Evolutionary conservation across 805 yeast species (phyloP).

Genomic region (Ogataea thermomethanolica): DNA sequence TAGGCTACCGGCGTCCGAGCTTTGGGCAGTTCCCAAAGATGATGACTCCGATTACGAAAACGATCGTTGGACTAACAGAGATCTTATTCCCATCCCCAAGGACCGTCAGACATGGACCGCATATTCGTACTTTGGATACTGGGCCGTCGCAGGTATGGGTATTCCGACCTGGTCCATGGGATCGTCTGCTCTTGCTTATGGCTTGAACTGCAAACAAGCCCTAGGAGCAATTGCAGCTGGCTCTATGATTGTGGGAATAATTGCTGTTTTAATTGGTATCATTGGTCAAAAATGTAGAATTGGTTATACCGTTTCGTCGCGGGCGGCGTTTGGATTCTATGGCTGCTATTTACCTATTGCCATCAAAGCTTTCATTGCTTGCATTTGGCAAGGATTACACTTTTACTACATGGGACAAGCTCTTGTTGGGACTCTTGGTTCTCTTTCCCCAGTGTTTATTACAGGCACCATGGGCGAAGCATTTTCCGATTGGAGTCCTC

Average conservation of each 20-base stretch:
- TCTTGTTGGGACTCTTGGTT: constrained; percentile 37
- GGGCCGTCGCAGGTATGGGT: constrained; percentile 37
- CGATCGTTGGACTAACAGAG: constrained; percentile 36
- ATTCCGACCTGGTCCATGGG: constrained; percentile 21
- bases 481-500: constrained; percentile 28
- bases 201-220: constrained; percentile 34
- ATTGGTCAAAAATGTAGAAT: constrained; percentile 52
- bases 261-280: constrained; percentile 46
- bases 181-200: constrained; percentile 18
- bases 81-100: constrained; percentile 44
- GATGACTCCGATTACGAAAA: constrained; percentile 27
- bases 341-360: constrained; percentile 43
- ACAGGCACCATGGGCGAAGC: constrained; percentile 26
- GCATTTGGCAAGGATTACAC: constrained; percentile 45
- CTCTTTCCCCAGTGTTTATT: constrained; percentile 36
- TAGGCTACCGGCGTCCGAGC: constrained; percentile 14
- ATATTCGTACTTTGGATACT: constrained; percentile 40
- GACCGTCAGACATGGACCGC: constrained; percentile 46
- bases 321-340: constrained; percentile 44
- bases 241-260: constrained; percentile 40
- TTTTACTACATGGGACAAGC: constrained; percentile 46
- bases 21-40: constrained; percentile 31
- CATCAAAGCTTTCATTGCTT: constrained; percentile 41
- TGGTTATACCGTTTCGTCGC: constrained; percentile 44
- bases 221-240: constrained; percentile 45